phyloP scores from a whole-genome alignment of 1,139 yeast genomes.

The Pichia sp. region DNA sequence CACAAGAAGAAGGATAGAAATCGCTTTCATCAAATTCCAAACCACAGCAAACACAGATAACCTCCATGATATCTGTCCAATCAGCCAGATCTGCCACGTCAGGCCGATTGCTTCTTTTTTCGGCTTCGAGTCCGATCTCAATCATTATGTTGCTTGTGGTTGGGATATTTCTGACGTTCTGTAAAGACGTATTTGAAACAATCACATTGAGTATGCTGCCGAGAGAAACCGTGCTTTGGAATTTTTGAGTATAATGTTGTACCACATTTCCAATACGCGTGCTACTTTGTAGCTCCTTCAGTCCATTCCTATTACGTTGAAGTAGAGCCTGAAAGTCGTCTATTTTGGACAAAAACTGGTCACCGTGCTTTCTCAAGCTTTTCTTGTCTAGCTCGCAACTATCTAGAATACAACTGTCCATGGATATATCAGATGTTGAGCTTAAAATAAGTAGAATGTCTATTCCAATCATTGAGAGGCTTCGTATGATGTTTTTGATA shows the following conservation, averaged over 20 bases:
- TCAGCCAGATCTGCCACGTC: constrained; percentile 24
- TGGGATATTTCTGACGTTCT: constrained; percentile 16
- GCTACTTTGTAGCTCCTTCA: not conserved
- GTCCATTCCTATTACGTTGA: not conserved
- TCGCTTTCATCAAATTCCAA: constrained; percentile 34
- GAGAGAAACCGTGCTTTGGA: not conserved
- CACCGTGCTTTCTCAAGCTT: constrained; percentile 2
- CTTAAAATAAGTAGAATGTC: constrained; percentile 25
- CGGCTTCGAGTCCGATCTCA: constrained; percentile 22
- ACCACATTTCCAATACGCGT: not conserved
- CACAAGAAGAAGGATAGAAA: constrained; percentile 25
- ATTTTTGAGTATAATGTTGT: not conserved
- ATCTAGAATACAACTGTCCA: constrained; percentile 16
- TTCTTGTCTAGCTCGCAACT: constrained; percentile 7
- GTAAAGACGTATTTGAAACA: constrained; percentile 25
- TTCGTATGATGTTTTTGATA: constrained; percentile 33
- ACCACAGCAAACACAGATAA: constrained; percentile 29
- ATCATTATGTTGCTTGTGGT: constrained; percentile 23
- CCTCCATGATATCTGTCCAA: constrained; percentile 35
- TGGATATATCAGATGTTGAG: constrained; percentile 20
- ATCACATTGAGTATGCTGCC: constrained; percentile 23
- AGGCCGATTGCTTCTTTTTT: constrained; percentile 19
- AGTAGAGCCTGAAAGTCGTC: constrained; percentile 19
- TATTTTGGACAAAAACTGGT: constrained; percentile 12
- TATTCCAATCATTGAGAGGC: constrained; percentile 29